Evolutionary conservation across 1,139 yeast genomes (phyloP), one percentile per base, ranked within the genome.

Genomic region (Lodderomyces theae): DNA sequence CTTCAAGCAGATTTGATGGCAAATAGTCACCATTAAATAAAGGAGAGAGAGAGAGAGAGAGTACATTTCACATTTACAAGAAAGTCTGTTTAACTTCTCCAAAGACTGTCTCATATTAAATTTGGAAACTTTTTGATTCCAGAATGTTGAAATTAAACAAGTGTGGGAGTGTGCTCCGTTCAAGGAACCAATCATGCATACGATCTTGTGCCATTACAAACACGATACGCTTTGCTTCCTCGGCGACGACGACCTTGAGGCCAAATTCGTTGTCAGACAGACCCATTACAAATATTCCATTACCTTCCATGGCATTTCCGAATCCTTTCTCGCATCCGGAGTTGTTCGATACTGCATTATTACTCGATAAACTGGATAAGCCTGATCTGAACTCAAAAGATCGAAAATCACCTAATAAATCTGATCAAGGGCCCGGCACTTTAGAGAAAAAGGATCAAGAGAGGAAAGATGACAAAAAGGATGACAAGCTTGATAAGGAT

Each of bases 401-500:
- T 3, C 26, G 38, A 8, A 36, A 37, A 18, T 35, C 33, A 24
- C 37, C 37, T 16, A 38, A 33, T 9, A 28, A 28, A 28, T 10
- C 18, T 13, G 31, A 28, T 8, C 17, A 28, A 15, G n/a, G 4
- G 9, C 31, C 24, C 11, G 29, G n/a, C 8, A 12, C 22, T 12
- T 12, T 25, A 4, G 36, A 34, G 5, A 24, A 34, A 18, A 30
- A 31, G 30, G 40, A 37, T 25, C 31, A 18, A 5, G 29, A 26
- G 13, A 8, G 22, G 34, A 28, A 41, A 35, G 31, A 12, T 23
- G 38, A 25, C n/a, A 23, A 39, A 26, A 36, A 35, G 15, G 26
- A 30, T 6, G 37, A 39, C 10, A 37, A 25, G 22, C 39, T 19
- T 19, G 22, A 39, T 31, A 36, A 35, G 15, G 22, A 30, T 6